These are phyloP conservation scores for Boletus rubescentipes DNA, from an alignment of 768 basidiomycete genomes.

Conservation along the genomic window DNA sequence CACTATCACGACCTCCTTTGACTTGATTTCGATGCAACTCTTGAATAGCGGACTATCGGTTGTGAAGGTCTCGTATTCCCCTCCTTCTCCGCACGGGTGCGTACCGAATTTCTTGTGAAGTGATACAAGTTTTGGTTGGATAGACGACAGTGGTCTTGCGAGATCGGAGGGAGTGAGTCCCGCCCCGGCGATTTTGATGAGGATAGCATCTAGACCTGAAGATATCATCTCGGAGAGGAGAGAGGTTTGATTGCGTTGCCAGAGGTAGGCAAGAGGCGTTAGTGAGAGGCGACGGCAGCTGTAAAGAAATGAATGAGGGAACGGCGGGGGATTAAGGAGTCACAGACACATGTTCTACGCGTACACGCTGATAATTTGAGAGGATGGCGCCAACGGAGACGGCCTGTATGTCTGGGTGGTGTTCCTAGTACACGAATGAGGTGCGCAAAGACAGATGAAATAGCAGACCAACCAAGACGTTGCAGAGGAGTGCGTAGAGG, in stretches of 20 bases:
- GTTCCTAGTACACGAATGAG: conserved; percentile 41
- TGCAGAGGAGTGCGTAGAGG: conserved; percentile 65
- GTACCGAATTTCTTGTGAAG: conserved; percentile 82
- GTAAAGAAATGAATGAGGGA: conserved; percentile 4
- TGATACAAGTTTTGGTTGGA: conserved; percentile 68
- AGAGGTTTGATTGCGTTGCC: conserved; percentile 90
- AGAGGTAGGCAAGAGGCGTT: conserved; percentile 83
- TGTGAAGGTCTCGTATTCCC: conserved; percentile 95
- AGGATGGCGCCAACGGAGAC: conserved; percentile 96
- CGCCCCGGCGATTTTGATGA: conserved; percentile 97
- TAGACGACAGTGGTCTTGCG: conserved; percentile 68
- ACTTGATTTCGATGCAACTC: conserved; percentile 63
- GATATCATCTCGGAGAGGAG: conserved; percentile 85
- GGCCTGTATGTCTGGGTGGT: conserved; percentile 79
- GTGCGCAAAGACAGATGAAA: background rate
- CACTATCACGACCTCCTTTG: conserved; percentile 71
- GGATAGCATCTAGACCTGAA: conserved; percentile 71
- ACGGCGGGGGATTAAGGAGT: background rate
- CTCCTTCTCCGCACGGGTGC: conserved; percentile 96
- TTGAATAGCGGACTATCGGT: conserved; percentile 90
- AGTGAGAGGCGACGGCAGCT: conserved; percentile 82
- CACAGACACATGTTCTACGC: conserved; percentile 95
- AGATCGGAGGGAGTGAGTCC: conserved; percentile 79
- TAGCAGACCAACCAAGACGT: conserved; percentile 66
- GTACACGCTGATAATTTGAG: conserved; percentile 94